Conservation (phyloP, 192 early-diverging fungal species). For the Endogone sp. region DNA sequence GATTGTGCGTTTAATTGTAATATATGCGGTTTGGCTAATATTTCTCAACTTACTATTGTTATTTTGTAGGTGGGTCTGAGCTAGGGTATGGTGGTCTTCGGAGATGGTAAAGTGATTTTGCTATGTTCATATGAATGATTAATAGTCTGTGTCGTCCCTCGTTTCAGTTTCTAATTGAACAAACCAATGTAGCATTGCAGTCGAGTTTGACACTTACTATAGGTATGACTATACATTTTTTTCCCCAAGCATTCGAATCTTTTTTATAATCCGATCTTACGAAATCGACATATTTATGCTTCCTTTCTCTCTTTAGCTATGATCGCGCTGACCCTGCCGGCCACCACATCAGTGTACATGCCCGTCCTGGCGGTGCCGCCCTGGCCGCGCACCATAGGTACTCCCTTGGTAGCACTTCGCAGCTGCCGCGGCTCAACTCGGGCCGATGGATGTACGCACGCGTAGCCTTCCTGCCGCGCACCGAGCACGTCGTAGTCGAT, state of each 20-base stretch:
- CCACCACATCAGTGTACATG: slow-evolving; percentile 35
- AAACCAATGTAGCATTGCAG: slow-evolving; percentile 17
- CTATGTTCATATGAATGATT: not conserved
- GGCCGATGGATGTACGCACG: slow-evolving; percentile 19
- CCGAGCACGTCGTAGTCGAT: not conserved
- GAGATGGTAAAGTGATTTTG: slow-evolving; percentile 15
- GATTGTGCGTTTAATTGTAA: too few species aligned
- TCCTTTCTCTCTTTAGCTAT: slow-evolving; percentile 4
- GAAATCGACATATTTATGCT: too few species aligned
- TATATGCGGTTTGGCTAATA: not conserved
- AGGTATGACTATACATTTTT: slow-evolving; percentile 10
- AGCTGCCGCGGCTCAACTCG: slow-evolving; percentile 18
- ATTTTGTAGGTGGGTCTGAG: slow-evolving; percentile 21
- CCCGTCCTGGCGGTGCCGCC: slow-evolving; percentile 9
- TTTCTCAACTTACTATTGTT: slow-evolving; percentile 1
- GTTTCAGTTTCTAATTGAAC: not conserved
- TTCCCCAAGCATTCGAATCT: not conserved
- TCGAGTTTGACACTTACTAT: slow-evolving; percentile 36
- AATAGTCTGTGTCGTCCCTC: not conserved
- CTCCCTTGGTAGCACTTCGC: slow-evolving; percentile 24
- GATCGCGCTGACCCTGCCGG: slow-evolving; percentile 28
- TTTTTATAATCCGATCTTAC: too few species aligned
- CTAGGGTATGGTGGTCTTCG: slow-evolving; percentile 30
- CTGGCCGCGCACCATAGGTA: slow-evolving; percentile 24
- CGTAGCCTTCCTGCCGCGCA: slow-evolving; percentile 1